Conservation (phyloP, 441 rosid genomes). For the Theobroma grandiflorum region DNA sequence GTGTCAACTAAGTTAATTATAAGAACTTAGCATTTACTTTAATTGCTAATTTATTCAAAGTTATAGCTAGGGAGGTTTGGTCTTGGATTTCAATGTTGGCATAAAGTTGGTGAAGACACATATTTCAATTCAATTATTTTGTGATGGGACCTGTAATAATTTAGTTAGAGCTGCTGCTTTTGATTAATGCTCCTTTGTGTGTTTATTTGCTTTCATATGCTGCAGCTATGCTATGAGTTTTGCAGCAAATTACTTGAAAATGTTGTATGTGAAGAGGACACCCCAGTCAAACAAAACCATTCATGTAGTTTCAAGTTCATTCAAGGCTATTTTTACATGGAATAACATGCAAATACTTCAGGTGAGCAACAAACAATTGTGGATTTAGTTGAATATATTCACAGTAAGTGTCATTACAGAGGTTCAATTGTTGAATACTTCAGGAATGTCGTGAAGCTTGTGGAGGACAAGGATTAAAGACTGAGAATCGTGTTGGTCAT, state of each 20-base stretch:
- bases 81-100: neutral
- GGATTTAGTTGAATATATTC: slow-evolving; percentile 8
- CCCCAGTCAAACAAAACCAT: slow-evolving; percentile 79
- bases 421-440: slow-evolving; percentile 9
- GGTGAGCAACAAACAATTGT: slow-evolving; percentile 44
- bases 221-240: slow-evolving; percentile 85
- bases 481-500: slow-evolving; percentile 88
- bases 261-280: slow-evolving; percentile 76
- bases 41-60: neutral
- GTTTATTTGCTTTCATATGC: slow-evolving; percentile 12
- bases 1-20: neutral
- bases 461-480: slow-evolving; percentile 94
- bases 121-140: neutral
- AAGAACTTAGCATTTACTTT: neutral
- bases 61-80: neutral
- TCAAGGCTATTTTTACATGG: slow-evolving; percentile 86
- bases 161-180: neutral
- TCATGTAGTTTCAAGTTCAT: slow-evolving; percentile 86
- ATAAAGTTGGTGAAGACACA: neutral
- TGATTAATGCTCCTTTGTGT: neutral
- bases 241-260: slow-evolving; percentile 82
- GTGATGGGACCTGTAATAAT: neutral
- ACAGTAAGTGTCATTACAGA: slow-evolving; percentile 23
- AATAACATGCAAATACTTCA: slow-evolving; percentile 95
- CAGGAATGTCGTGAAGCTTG: slow-evolving; percentile 99